Percentiles rank a stretch among this genome's conserved stretches.
phyloP scores from a whole-genome alignment of 495 filamentous ascomycete genomes.

The Penicillium steckii region DNA sequence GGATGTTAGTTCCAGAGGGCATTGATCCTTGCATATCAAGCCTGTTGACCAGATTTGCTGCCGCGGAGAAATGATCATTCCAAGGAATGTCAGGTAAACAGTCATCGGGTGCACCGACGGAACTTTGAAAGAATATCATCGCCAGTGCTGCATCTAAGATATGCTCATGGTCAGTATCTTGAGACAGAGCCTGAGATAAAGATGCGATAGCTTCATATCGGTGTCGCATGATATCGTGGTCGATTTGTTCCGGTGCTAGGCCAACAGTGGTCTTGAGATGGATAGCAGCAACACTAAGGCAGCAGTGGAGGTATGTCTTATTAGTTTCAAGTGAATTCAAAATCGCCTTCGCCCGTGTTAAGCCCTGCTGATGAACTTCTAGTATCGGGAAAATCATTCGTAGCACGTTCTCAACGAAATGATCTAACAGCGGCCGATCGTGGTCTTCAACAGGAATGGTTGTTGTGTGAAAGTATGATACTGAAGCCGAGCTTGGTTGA shows the following conservation, averaged over 20 bases:
- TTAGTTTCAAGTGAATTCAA: slow-evolving; percentile 84
- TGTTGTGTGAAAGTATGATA: slow-evolving; percentile 46
- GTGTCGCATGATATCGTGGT: slow-evolving; percentile 92
- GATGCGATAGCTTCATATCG: slow-evolving; percentile 84
- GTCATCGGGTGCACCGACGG: slow-evolving; percentile 83
- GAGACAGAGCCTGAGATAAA: slow-evolving; percentile 78
- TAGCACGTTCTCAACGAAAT: slow-evolving; percentile 87
- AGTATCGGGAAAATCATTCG: slow-evolving; percentile 88
- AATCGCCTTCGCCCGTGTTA: slow-evolving; percentile 73
- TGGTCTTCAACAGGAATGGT: slow-evolving; percentile 85
- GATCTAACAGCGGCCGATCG: slow-evolving; percentile 82
- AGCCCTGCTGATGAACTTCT: slow-evolving; percentile 82
- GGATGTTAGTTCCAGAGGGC: slow-evolving; percentile 52
- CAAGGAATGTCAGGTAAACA: slow-evolving; percentile 91
- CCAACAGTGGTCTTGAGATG: slow-evolving; percentile 80
- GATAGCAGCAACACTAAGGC: slow-evolving; percentile 91
- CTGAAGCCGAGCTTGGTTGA: slow-evolving; percentile 24
- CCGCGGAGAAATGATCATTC: slow-evolving; percentile 95
- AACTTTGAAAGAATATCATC: slow-evolving; percentile 97
- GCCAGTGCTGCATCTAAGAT: slow-evolving; percentile 93
- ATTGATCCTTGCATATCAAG: slow-evolving; percentile 57
- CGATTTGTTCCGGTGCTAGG: slow-evolving; percentile 70
- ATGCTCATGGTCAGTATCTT: slow-evolving; percentile 77
- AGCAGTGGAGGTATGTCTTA: slow-evolving; percentile 92
- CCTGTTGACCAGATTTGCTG: slow-evolving; percentile 74